These are phyloP conservation scores for Aaosphaeria arxii DNA, from an alignment of 2,329 filamentous ascomycete genomes.

Conservation along the genomic window DNA sequence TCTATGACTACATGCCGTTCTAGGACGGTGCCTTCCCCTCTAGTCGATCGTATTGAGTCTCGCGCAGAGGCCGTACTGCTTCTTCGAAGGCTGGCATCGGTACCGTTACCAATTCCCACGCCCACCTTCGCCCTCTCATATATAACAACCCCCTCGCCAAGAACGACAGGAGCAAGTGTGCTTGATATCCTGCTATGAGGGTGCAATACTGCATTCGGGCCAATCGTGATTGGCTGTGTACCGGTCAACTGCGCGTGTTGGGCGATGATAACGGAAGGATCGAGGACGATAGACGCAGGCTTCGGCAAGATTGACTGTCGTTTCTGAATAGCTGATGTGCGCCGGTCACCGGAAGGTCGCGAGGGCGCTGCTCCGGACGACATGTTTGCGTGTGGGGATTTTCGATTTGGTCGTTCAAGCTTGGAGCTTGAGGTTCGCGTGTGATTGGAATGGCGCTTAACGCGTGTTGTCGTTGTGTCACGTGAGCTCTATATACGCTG, in stretches of 20 bases:
- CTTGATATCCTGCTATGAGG: conserved; percentile 63
- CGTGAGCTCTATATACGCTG: too few species aligned
- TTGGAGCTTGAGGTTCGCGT: too few species aligned
- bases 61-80: conserved; percentile 11
- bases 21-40: conserved; percentile 34
- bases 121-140: conserved; percentile 59
- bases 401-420: too few species aligned
- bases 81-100: conserved; percentile 5
- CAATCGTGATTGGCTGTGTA: conserved; percentile 73
- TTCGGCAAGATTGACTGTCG: conserved; percentile 36
- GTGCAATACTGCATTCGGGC: conserved; percentile 77
- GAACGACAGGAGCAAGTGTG: conserved; percentile 39
- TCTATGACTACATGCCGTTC: conserved; percentile 45
- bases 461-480: too few species aligned
- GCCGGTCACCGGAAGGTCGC: conserved; percentile 20
- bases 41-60: conserved; percentile 7
- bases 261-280: conserved; percentile 47
- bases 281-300: conserved; percentile 39
- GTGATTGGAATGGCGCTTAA: too few species aligned
- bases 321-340: conserved; percentile 30
- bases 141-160: conserved; percentile 64
- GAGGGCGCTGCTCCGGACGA: conserved; percentile 8
- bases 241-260: conserved; percentile 58
- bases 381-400: not conserved
- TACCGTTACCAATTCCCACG: conserved; percentile 22